Percentiles rank a stretch among this genome's conserved stretches.
These are phyloP conservation scores for Niveomyces coronatus DNA, from an alignment of 2,329 filamentous ascomycete species.

Conservation along the genomic window DNA sequence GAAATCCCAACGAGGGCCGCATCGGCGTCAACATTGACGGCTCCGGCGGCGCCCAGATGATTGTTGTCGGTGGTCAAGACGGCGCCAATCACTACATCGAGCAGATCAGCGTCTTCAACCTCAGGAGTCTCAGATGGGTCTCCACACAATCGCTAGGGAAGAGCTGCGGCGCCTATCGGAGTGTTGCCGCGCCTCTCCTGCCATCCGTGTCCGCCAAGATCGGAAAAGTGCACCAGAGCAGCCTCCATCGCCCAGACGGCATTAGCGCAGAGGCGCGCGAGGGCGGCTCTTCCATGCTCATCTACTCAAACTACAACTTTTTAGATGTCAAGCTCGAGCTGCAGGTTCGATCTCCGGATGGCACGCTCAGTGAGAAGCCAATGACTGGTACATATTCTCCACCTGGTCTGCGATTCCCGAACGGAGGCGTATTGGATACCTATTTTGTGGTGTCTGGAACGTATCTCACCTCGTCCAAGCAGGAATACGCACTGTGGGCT, in stretches of 20 bases:
- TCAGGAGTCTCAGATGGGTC: conserved; percentile 91
- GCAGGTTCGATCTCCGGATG: conserved; percentile 77
- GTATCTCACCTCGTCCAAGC: conserved; percentile 93
- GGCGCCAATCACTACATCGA: conserved; percentile 98
- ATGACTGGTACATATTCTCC: conserved; percentile 85
- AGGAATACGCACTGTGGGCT: conserved; percentile 96
- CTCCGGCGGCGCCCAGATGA: conserved; percentile 88
- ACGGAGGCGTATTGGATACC: conserved; percentile 88
- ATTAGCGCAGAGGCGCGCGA: conserved; percentile 45
- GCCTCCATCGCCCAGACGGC: conserved; percentile 31
- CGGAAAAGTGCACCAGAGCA: conserved; percentile 44
- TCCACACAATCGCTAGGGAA: conserved; percentile 78
- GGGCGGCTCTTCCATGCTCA: conserved; percentile 68
- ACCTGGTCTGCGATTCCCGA: conserved; percentile 87
- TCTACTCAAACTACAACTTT: conserved; percentile 99
- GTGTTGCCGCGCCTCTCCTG: conserved; percentile 78
- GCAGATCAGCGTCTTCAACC: conserved; percentile 95
- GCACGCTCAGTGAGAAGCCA: conserved; percentile 71
- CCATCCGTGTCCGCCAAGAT: conserved; percentile 55
- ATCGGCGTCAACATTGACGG: conserved; percentile 87
- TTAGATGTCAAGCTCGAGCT: conserved; percentile 92
- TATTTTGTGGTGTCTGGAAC: conserved; percentile 97
- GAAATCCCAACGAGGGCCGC: conserved; percentile 77
- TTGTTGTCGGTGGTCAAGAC: conserved; percentile 93
- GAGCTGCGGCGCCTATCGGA: conserved; percentile 92